A percentile compares a stretch with the other conserved stretches of the same genome.
These are phyloP conservation scores for Trichosphaerium sp. DNA, from an alignment of 78 protist genomes.

Conservation along the genomic window DNA sequence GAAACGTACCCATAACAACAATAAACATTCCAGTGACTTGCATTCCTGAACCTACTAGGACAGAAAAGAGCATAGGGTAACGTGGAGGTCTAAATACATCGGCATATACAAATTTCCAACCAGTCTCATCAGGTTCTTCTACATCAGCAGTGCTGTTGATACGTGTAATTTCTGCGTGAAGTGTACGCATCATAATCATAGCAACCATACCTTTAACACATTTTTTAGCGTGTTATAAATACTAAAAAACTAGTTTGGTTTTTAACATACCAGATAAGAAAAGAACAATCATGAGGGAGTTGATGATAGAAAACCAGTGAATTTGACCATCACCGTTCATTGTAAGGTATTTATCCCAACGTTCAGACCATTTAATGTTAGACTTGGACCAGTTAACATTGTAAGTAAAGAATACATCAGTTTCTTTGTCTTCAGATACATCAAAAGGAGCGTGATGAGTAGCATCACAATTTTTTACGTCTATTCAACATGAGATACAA, in stretches of 20 bases:
- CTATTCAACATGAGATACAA: neutral
- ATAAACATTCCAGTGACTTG: slow-evolving; percentile 75
- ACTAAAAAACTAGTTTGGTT: too few relatives aligned
- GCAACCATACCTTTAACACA: slow-evolving; percentile 70
- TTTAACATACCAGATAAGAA: slow-evolving; percentile 65
- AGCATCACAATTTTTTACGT: neutral
- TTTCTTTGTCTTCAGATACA: neutral
- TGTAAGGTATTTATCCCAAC: slow-evolving; percentile 90
- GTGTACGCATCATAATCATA: slow-evolving; percentile 81
- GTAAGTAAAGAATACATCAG: slow-evolving; percentile 56
- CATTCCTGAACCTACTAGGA: slow-evolving; percentile 71
- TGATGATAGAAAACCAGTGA: slow-evolving; percentile 93
- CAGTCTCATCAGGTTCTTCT: slow-evolving; percentile 74
- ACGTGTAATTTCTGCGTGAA: slow-evolving; percentile 63
- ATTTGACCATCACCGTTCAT: slow-evolving; percentile 41
- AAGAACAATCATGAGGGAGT: slow-evolving; percentile 86
- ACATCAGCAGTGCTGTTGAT: slow-evolving; percentile 49
- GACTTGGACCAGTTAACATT: slow-evolving; percentile 50
- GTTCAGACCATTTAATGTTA: slow-evolving; percentile 71
- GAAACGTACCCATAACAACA: slow-evolving; percentile 42
- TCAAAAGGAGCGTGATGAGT: neutral
- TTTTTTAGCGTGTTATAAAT: too few relatives aligned
- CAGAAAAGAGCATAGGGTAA: slow-evolving; percentile 57
- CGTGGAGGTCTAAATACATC: slow-evolving; percentile 94
- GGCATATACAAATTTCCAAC: slow-evolving; percentile 97